A percentile compares a stretch with the other conserved stretches of the same genome.
Evolutionary conservation across 2,329 filamentous ascomycete species (phyloP).

Genomic region (Fusarium anthophilum): DNA sequence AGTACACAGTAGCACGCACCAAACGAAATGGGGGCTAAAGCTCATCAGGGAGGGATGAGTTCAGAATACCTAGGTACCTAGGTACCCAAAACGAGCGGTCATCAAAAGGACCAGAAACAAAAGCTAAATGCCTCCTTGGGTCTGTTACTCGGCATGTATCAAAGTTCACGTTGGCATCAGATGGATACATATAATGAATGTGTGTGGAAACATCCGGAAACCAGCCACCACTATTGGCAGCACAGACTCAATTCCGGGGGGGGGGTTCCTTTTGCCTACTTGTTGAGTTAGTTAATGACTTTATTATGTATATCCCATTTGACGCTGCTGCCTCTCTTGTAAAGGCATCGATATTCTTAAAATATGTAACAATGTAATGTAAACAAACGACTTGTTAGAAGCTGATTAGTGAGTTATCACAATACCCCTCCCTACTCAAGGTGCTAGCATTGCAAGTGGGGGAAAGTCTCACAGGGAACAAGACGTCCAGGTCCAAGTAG

Average conservation of each 20-base stretch:
- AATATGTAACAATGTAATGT: background rate
- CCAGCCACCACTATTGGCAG: conserved; percentile 8
- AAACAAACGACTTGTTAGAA: conserved; percentile 1
- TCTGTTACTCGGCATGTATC: background rate
- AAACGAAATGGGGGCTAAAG: conserved; percentile 27
- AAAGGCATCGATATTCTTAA: background rate
- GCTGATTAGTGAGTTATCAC: background rate
- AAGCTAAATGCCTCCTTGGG: conserved; percentile 5
- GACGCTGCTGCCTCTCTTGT: background rate
- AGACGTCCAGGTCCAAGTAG: background rate
- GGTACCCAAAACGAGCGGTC: background rate
- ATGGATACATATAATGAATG: background rate
- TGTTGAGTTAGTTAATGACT: background rate
- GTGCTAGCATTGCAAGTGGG: background rate
- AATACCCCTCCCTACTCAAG: background rate
- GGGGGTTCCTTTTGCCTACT: background rate
- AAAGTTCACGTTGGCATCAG: background rate
- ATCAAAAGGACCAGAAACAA: background rate
- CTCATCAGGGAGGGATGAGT: conserved; percentile 19
- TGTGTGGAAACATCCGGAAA: conserved; percentile 20
- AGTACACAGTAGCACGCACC: conserved; percentile 2
- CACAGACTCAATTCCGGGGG: conserved; percentile 11
- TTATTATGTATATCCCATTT: background rate
- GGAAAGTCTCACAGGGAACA: background rate
- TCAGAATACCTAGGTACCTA: background rate